Conservation (phyloP, 140 eudicot species). For the Stevia rebaudiana region DNA sequence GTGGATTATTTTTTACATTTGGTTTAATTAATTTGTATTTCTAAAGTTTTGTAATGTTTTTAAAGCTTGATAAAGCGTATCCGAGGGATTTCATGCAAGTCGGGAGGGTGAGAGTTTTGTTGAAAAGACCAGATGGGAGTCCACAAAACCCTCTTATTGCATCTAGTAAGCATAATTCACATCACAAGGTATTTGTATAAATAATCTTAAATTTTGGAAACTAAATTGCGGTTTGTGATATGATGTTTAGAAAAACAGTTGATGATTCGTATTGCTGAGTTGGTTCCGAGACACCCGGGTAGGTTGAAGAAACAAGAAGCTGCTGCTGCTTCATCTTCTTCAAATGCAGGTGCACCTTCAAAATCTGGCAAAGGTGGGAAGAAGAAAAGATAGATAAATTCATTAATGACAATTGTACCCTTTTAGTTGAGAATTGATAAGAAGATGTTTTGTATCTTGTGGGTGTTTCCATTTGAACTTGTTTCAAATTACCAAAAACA, state of each 20-base stretch:
- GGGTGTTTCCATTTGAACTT: conserved; percentile 9
- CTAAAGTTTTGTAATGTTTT: not conserved
- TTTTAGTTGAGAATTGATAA: not conserved
- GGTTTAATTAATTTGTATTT: conserved; percentile 6
- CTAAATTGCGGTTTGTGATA: not conserved
- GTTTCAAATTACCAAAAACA: not conserved
- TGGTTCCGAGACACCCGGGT: conserved; percentile 92
- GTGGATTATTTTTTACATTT: too few species aligned
- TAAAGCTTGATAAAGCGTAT: conserved; percentile 81
- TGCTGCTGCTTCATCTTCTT: conserved; percentile 46
- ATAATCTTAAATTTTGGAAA: not conserved
- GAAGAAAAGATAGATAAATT: conserved; percentile 59
- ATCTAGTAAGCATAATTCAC: conserved; percentile 59
- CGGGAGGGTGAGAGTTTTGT: conserved; percentile 78
- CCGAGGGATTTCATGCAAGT: conserved; percentile 94
- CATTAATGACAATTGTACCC: not conserved
- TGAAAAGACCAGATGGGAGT: conserved; percentile 76
- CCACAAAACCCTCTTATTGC: conserved; percentile 57
- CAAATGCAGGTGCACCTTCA: conserved; percentile 50
- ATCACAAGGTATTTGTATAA: too few species aligned
- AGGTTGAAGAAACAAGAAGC: conserved; percentile 81
- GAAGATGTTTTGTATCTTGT: not conserved
- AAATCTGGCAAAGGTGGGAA: conserved; percentile 94
- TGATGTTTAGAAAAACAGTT: conserved; percentile 68
- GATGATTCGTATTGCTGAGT: conserved; percentile 72